Base-by-base conservation (phyloP, 1,284 basidiomycete genomes). In the Porodaedalea pini region DNA sequence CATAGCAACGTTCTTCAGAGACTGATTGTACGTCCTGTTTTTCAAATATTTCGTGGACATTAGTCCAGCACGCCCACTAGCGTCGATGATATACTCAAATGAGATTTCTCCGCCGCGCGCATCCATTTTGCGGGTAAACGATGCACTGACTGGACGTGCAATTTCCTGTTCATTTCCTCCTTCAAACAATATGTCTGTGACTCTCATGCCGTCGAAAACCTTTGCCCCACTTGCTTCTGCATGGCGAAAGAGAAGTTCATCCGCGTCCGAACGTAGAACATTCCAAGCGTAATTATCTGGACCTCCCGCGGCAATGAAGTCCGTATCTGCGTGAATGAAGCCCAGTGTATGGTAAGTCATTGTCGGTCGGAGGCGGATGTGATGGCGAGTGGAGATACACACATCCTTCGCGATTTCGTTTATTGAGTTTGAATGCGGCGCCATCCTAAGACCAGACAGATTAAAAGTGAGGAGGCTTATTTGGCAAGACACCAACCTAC, bases 1-100 rank as follows among this genome's bases (percentile, higher is more conserved):
- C 5, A 85, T 75, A 0, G 88, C 88, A 19, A 88, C 76, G 64
- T 90, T 90, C 65, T 80, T 85, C 52, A 90, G 67, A 2, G 82
- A 81, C 34, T 78, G 74, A 60, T 87, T 90, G 68, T 82, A 84
- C 58, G 75, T 80, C 43, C 88, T 73, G 65, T 86, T 86, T 65
- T 83, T 85, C 32, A 88, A 68, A 64, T 51, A 57, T 21, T 47
- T 52, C 15, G 37, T 52, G 21, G n/a, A 43, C 19, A 57, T 13
- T 62, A 3, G 34, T 4, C 55, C 55, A 17, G 39, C 36, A 7
- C 55, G 47, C 6, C 55, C 55, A 19, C 37, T 50, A 3, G 55
- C 55, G 23, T 56, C 55, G 15, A 56, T 29, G 17, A 56, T 21
- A 29, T 50, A 56, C 19, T 56, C 48, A 32, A 56, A 56, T 11